Evolutionary conservation across 306 rosid genomes (phyloP).

Genomic region (Malus fusca): DNA sequence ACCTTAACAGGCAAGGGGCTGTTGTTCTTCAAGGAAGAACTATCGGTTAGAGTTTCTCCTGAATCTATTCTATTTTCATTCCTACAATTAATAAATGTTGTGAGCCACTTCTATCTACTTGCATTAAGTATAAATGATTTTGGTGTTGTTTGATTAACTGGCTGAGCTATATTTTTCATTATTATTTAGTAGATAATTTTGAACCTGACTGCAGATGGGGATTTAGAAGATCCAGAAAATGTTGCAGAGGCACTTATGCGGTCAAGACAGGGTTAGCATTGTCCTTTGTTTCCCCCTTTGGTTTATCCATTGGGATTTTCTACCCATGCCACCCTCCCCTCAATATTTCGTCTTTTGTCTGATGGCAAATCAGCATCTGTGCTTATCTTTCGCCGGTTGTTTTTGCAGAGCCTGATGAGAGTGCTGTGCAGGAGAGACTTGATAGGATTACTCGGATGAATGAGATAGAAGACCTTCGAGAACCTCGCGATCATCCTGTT

Average conservation of each 20-base stretch:
- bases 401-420: conserved; percentile 50
- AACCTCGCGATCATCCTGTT: conserved; percentile 47
- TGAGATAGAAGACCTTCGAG: conserved; percentile 84
- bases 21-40: conserved; percentile 97
- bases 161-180: not conserved
- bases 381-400: conserved; percentile 16
- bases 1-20: conserved; percentile 94
- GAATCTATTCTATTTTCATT: conserved; percentile 2
- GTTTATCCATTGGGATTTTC: not conserved
- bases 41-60: conserved; percentile 43
- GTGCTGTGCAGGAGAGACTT: conserved; percentile 47
- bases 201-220: conserved; percentile 61
- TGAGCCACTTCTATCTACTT: not conserved
- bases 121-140: not conserved
- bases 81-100: not conserved
- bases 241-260: conserved; percentile 68
- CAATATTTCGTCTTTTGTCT: not conserved
- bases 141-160: not conserved
- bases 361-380: not conserved
- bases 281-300: not conserved
- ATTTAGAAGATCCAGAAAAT: conserved; percentile 60
- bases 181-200: conserved; percentile 21
- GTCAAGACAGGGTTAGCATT: conserved; percentile 60
- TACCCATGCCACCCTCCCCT: conserved; percentile 6
- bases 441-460: conserved; percentile 68